phyloP scores from a whole-genome alignment of 495 filamentous ascomycete species.

The Penicillium soppii region DNA sequence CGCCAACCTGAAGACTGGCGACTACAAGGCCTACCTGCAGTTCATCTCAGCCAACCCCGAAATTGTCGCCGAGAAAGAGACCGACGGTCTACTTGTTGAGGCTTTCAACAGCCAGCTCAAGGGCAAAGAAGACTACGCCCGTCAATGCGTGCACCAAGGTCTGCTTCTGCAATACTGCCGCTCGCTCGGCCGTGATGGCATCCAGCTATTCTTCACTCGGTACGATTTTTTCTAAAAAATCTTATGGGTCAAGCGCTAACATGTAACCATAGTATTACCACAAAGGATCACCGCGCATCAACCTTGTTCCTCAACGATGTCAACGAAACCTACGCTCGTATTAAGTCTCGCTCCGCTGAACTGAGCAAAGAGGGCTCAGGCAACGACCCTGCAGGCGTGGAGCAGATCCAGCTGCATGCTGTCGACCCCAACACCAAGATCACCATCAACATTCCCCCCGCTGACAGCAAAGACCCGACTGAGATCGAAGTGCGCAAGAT shows the following conservation, averaged over 20 bases:
- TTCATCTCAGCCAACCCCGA: slow-evolving; percentile 75
- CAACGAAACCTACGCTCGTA: slow-evolving; percentile 76
- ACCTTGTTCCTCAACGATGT: slow-evolving; percentile 93
- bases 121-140: slow-evolving; percentile 70
- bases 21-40: slow-evolving; percentile 68
- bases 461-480: slow-evolving; percentile 60
- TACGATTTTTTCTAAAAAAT: slow-evolving; percentile 22
- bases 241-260: slow-evolving; percentile 11
- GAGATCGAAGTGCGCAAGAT: slow-evolving; percentile 68
- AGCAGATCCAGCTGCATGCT: slow-evolving; percentile 96
- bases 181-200: slow-evolving; percentile 81
- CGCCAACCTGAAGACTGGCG: slow-evolving; percentile 69
- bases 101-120: slow-evolving; percentile 85
- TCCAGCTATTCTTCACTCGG: slow-evolving; percentile 91
- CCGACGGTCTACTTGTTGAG: slow-evolving; percentile 84
- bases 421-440: slow-evolving; percentile 93
- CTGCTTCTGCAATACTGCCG: slow-evolving; percentile 93
- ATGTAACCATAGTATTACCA: slow-evolving; percentile 68
- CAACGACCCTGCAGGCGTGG: slow-evolving; percentile 70
- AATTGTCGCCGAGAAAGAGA: slow-evolving; percentile 83
- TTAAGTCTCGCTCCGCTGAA: slow-evolving; percentile 75
- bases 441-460: slow-evolving; percentile 72
- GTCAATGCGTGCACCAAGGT: slow-evolving; percentile 91
- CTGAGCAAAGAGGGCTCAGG: slow-evolving; percentile 65
- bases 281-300: slow-evolving; percentile 84